Evolutionary conservation across 2,329 filamentous ascomycete genomes (phyloP).

Genomic region (Hymenoscyphus fructigenus): DNA sequence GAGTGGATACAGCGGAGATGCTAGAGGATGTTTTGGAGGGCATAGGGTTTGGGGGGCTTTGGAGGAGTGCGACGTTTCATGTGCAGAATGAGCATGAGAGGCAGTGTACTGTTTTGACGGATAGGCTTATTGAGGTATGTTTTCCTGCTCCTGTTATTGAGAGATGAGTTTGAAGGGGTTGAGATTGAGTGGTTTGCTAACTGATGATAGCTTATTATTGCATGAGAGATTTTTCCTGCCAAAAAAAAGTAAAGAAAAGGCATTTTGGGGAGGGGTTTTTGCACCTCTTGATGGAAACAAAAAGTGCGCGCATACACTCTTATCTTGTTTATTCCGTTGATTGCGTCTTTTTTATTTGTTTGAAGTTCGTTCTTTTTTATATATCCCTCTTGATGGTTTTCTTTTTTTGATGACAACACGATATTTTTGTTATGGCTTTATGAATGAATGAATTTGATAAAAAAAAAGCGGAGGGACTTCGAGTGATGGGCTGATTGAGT

Average conservation of each 20-base stretch:
- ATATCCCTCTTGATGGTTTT: background rate
- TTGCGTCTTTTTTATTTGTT: background rate
- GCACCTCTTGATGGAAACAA: background rate
- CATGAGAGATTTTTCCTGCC: background rate
- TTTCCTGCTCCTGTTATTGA: background rate
- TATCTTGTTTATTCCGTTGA: background rate
- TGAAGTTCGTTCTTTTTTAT: background rate
- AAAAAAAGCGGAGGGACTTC: background rate
- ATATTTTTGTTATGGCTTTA: background rate
- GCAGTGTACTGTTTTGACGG: conserved; percentile 34
- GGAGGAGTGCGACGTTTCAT: conserved; percentile 44
- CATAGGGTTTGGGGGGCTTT: conserved; percentile 63
- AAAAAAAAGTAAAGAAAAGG: background rate
- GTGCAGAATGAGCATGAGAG: conserved; percentile 33
- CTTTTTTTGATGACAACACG: background rate
- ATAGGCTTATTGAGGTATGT: conserved; percentile 35
- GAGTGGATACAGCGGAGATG: conserved; percentile 47
- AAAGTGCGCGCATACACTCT: background rate
- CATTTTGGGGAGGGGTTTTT: background rate
- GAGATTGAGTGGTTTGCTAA: too few species aligned
- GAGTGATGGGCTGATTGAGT: background rate
- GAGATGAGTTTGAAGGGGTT: too few species aligned
- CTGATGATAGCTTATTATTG: conserved; percentile 17
- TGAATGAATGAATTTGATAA: conserved; percentile 9
- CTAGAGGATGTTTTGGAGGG: conserved; percentile 56